These are phyloP conservation scores for Crithidia expoeki DNA, from an alignment of 208 protist species.

Conservation along the genomic window DNA sequence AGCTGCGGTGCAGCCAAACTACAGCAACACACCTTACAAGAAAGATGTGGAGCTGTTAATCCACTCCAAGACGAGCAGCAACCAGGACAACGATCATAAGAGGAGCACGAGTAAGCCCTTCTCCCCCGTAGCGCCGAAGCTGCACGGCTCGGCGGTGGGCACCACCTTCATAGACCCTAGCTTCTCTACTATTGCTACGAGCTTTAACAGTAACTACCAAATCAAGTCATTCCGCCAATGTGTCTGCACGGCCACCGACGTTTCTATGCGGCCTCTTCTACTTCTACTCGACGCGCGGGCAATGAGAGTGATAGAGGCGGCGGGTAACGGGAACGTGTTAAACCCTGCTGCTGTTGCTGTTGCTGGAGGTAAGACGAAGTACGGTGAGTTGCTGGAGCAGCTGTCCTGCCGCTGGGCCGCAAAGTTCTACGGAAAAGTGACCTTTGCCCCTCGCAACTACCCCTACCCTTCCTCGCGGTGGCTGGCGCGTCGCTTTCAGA, in stretches of 20 bases:
- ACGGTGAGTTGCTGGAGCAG: slow-evolving; percentile 58
- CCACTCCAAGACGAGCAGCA: not conserved
- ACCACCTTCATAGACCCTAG: slow-evolving; percentile 72
- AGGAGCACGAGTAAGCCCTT: not conserved
- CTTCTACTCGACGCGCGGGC: slow-evolving; percentile 30
- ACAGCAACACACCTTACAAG: slow-evolving; percentile 53
- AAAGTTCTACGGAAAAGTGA: slow-evolving; percentile 90
- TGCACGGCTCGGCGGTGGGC: slow-evolving; percentile 38
- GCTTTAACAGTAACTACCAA: slow-evolving; percentile 58
- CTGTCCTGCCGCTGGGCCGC: slow-evolving; percentile 76
- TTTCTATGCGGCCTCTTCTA: slow-evolving; percentile 67
- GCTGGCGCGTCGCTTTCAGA: slow-evolving; percentile 85
- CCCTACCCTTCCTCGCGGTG: slow-evolving; percentile 87
- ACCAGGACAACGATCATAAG: not conserved
- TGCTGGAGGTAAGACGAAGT: slow-evolving; percentile 7
- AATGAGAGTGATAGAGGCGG: not conserved
- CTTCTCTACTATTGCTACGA: slow-evolving; percentile 36
- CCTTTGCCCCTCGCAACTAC: slow-evolving; percentile 85
- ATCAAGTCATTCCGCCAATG: slow-evolving; percentile 69
- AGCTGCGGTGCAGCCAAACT: slow-evolving; percentile 37
- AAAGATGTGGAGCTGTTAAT: slow-evolving; percentile 7
- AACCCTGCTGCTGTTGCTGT: not conserved
- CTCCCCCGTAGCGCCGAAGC: slow-evolving; percentile 6
- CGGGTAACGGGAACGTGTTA: not conserved
- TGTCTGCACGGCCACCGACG: slow-evolving; percentile 63